Base-by-base conservation (phyloP, 2,329 filamentous ascomycete species). In the Talaromyces verruculosus region DNA sequence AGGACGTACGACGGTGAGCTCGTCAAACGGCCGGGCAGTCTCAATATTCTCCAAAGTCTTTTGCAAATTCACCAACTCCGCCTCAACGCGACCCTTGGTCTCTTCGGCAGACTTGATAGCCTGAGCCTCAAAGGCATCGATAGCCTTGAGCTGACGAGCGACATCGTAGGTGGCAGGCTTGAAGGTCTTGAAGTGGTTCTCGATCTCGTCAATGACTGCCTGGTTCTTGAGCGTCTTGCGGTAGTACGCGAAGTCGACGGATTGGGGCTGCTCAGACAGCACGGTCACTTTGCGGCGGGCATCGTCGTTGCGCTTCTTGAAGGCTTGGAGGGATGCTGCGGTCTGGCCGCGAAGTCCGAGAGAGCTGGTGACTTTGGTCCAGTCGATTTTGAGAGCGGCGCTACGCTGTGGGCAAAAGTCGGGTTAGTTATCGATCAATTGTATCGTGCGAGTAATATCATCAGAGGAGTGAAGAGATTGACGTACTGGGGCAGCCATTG, bases 261-360 rank as follows among this genome's bases (percentile, higher is more conserved):
- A 87, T 76, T 92, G 92, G 71, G 94, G 84, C 79, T 91, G 89
- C 83, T 97, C 92, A 70, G 88, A 89, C 67, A 99, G 92, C 69
- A 88, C 76, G 81, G 91, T 88, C 69, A 99, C 87, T 84, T 94
- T 94, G 85, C 95, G 94, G 83, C 94, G 93, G 79, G 92, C 94
- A 80, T 97, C 93, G 80, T 99, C 95, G 87, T 98, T 97, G 84
- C 95, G 93, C 89, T 97, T 95, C 89, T 99, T 99, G 90, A 99
- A 99, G 72, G 92, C 88, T 81, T 94, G 90, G 69, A 99, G 92
- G 69, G 94, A 91, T 76, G 90, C 84, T 73, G 92, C 93, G 73
- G 95, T 99, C 85, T 93, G 91, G 81, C 95, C 95, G 82, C 92
- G 92, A 81, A 99, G 92, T 81, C 94, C 94, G 77, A 99, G 93